Evolutionary conservation across 2,329 filamentous ascomycete genomes (phyloP), one percentile per base, ranked within the genome.

Genomic region (Claviceps spartinae): DNA sequence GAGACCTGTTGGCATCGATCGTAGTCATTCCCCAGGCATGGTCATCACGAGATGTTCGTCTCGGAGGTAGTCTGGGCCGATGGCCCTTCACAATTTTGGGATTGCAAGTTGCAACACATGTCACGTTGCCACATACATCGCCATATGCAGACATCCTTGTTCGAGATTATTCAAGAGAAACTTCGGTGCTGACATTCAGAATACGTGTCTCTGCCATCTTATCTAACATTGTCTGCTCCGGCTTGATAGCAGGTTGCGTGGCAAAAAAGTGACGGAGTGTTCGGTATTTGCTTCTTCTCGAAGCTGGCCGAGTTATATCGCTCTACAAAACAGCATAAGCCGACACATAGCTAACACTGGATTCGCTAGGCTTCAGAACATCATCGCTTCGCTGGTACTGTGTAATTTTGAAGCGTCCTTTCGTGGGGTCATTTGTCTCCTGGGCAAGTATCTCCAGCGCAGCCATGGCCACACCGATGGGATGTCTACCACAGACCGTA

Each of bases 291-390:
- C 30, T 34, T 11, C 26, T 24, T 49, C 18, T 18, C 16, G 9
- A 34, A 34, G 30, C 30, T 34, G 30, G 30, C 26, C 36, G 36
- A 22, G 22, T 20, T 24, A 14, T 3, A 14, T n/a, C 18, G 30
- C 26, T n/a, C 53, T 49, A 89, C 37, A 89, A 63, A 16, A 90
- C 74, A 8, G 90, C 88, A 73, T 93, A 95, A 3, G 89, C 93
- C 64, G 90, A 91, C 3, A 87, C 89, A 67, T 98, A 98, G 69
- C 90, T 96, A 49, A 98, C 93, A 59, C 90, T 96, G 58, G 83
- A 93, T 57, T 95, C 88, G 16, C 64, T 67, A 1, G 83, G 72
- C 34, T 74, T 73, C 57, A 78, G 73, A 3, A 86, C 85, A 65
- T 94, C 71, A 54, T 81, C 83, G 68, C 91, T 98, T 54, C 90